These are phyloP conservation scores for Cercis canadensis DNA, from an alignment of 306 rosid genomes.

Conservation along the genomic window DNA sequence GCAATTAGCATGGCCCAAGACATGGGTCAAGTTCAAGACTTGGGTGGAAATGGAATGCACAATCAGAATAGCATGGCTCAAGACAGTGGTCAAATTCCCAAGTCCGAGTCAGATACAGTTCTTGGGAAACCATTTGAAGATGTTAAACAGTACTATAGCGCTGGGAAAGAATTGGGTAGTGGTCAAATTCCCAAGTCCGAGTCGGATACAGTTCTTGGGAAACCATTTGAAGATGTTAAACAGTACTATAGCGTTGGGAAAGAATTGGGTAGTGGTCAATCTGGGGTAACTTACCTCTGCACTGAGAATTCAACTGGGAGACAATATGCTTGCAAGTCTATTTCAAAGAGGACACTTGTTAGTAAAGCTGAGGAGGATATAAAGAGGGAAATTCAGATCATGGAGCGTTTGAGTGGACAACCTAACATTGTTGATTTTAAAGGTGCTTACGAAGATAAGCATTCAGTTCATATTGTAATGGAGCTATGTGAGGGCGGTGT, in stretches of 20 bases:
- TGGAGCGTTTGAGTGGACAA: conserved; percentile 96
- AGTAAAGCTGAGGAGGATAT: conserved; percentile 73
- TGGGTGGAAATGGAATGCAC: conserved; percentile 45
- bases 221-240: conserved; percentile 75
- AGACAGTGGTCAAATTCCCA: conserved; percentile 34
- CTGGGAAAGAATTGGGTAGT: conserved; percentile 85
- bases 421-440: conserved; percentile 89
- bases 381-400: conserved; percentile 86
- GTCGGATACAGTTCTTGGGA: conserved; percentile 74
- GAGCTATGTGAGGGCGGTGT: conserved; percentile 95
- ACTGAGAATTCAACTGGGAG: conserved; percentile 68
- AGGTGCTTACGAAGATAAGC: conserved; percentile 86
- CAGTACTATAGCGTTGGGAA: conserved; percentile 61
- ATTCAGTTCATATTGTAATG: conserved; percentile 84
- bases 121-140: conserved; percentile 80
- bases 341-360: conserved; percentile 81
- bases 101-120: conserved; percentile 66
- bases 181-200: no score
- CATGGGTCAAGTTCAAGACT: conserved; percentile 46
- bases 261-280: conserved; percentile 91
- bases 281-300: conserved; percentile 81
- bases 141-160: conserved; percentile 59
- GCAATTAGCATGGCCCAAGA: no score
- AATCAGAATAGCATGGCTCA: conserved; percentile 33
- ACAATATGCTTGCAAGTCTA: conserved; percentile 81